Evolutionary conservation across 176 grass and related monocot species (phyloP), one percentile per base, ranked within the genome.

Genomic region (Triticum dicoccoides): DNA sequence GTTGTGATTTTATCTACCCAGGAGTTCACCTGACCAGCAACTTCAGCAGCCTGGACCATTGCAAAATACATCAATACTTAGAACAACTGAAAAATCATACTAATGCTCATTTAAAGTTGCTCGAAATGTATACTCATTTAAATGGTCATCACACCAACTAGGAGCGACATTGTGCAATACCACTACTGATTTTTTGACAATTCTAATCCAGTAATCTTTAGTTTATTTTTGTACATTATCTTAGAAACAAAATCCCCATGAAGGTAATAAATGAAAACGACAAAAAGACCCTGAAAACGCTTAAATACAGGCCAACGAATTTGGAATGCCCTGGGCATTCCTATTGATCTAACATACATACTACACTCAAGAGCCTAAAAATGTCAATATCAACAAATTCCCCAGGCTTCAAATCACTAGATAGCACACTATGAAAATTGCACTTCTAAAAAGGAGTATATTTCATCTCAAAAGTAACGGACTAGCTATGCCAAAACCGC

Each of bases 1-100:
- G 88, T 70, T 33, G 95, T 97, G 30, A 59, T 70, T 17, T 76
- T 91, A 51, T 93, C 91, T 6, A 91, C 89, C 95, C 92, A 97
- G 35, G 90, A 89, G 75, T 97, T 97, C 73, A 97, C 87, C 73
- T 93, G 83, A 87, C 64, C 65, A 75, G 81, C 56, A 66, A 76
- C 81, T 87, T 93, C 90, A 62, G 66, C 82, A 89, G 89, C 92
- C 92, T 97, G 58, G 58, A 80, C 23, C n/a, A 83, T 84, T 1
- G 69, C 8, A 83, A 41, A 63, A 78, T 69, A 72, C 37, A 85
- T 39, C 41, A 58, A 17, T 27, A 70, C 9, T 80, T 70, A 79
- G n/a, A 23, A 44, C 25, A 24, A 27, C 37, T 51, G 41, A 25
- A 27, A 37, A 38, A 81, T 70, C 17, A 66, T 59, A 59, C 56